These are phyloP conservation scores for Talaromyces marneffei DNA, from an alignment of 2,329 filamentous ascomycete genomes.

Conservation along the genomic window DNA sequence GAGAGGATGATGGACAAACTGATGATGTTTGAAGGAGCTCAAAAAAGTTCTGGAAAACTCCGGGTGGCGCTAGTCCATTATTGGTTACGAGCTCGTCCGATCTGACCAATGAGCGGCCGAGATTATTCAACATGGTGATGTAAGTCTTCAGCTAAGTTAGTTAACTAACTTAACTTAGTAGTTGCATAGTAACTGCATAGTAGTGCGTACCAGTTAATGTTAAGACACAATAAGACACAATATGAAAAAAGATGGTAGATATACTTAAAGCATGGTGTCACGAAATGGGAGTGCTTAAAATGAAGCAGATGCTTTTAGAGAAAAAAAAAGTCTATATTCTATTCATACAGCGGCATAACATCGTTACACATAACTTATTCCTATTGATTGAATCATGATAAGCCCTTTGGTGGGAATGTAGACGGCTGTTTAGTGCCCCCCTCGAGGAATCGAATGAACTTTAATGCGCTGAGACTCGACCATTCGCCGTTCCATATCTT, in stretches of 20 bases:
- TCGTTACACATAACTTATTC: conserved; percentile 8
- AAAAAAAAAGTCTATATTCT: conserved; percentile 8
- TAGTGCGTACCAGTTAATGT: too few species aligned
- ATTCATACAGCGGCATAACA: conserved; percentile 12
- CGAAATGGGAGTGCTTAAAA: too few species aligned
- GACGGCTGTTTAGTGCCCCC: conserved; percentile 61
- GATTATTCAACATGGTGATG: conserved; percentile 19
- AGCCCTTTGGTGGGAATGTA: conserved; percentile 68
- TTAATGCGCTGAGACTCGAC: conserved; percentile 68
- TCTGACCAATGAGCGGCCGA: conserved; percentile 8
- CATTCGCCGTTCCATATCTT: conserved; percentile 77
- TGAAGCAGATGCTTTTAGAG: neutral
- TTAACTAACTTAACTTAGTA: too few species aligned
- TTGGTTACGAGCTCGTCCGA: neutral
- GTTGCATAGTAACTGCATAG: neutral
- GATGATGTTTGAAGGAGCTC: conserved; percentile 15
- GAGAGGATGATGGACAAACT: conserved; percentile 2
- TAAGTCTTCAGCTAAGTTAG: conserved; percentile 17
- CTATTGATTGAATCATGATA: conserved; percentile 32
- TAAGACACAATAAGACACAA: too few species aligned
- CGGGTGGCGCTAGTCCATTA: conserved; percentile 19
- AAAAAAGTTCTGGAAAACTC: conserved; percentile 20
- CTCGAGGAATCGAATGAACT: conserved; percentile 68
- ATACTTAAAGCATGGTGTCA: neutral
- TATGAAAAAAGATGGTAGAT: neutral